Conservation (phyloP, 441 rosid species). For the Populus hybrid region DNA sequence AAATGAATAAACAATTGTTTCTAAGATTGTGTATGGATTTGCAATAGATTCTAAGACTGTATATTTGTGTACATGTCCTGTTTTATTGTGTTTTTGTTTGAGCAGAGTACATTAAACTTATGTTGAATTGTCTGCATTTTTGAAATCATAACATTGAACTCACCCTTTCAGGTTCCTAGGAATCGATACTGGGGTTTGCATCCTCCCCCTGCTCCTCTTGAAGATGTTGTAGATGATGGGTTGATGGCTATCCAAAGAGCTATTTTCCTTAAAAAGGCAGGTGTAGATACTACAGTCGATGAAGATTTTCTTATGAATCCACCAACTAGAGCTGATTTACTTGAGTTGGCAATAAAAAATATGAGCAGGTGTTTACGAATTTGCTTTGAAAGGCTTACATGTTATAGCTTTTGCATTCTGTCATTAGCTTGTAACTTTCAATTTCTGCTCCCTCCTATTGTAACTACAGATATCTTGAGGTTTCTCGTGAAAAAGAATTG, state of each 20-base stretch:
- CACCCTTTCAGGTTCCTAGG: slow-evolving; percentile 82
- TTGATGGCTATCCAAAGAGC: slow-evolving; percentile 91
- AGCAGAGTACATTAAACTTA: background rate
- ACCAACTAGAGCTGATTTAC: slow-evolving; percentile 75
- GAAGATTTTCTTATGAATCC: slow-evolving; percentile 73
- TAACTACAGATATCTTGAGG: slow-evolving; percentile 71
- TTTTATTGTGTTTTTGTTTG: slow-evolving; percentile 1
- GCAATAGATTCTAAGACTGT: background rate
- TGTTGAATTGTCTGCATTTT: background rate
- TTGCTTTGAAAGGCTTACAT: slow-evolving; percentile 2
- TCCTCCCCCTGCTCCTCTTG: slow-evolving; percentile 89
- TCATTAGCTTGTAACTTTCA: background rate
- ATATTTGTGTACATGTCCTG: background rate
- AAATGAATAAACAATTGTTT: background rate
- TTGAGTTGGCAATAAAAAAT: slow-evolving; percentile 76
- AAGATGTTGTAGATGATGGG: slow-evolving; percentile 96
- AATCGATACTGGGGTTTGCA: slow-evolving; percentile 99
- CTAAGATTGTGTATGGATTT: background rate
- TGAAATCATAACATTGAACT: slow-evolving; percentile 21
- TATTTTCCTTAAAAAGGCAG: slow-evolving; percentile 88
- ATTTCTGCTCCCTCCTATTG: background rate
- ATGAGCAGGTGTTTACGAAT: slow-evolving; percentile 55
- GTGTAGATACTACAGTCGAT: slow-evolving; percentile 81
- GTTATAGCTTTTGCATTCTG: background rate
- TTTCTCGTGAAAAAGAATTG: slow-evolving; percentile 70